Evolutionary conservation across 2,329 filamentous ascomycete genomes (phyloP), one percentile per base, ranked within the genome.

Genomic region (Setomelanomma holmii): DNA sequence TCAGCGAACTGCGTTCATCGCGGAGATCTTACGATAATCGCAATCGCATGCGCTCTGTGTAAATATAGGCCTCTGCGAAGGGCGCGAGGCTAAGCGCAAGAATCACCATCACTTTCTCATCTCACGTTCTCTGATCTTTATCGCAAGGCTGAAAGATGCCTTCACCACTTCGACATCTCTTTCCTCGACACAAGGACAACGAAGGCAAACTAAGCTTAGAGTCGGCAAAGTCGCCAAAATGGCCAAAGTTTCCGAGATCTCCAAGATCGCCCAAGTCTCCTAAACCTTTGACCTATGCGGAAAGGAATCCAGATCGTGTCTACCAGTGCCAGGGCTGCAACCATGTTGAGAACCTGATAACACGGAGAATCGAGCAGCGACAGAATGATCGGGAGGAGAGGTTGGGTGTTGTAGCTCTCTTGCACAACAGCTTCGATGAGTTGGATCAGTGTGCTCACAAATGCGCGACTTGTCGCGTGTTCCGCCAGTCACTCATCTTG

Each of bases 361-460:
- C 21, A 2, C n/a, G 20, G 39, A 53, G 45, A 16, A 30, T 35
- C 27, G 50, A 40, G 30, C 12, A 19, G 35, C 34, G 33, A 14
- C 17, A 44, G 22, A 42, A 40, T 35, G 33, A 7, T 17, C n/a
- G n/a, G n/a, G n/a, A n/a, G n/a, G n/a, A n/a, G n/a, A n/a, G n/a
- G n/a, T 4, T 27, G 1, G 23, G n/a, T 8, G 36, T 17, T 34
- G 14, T 48, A n/a, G n/a, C n/a, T n/a, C n/a, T n/a, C 3, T 24
- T 53, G 35, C 50, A 53, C 44, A 48, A 53, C 12, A 53, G 34
- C 39, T 53, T 53, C 20, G 33, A 43, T 14, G 50, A 53, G 40
- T 40, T 53, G 7, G 44, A 53, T 5, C 17, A 40, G n/a, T 53
- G 44, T 35, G 39, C 50, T 12, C 45, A 27, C 10, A 52, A 43